Evolutionary conservation across 768 basidiomycete genomes (phyloP), one percentile per base, ranked within the genome.

Genomic region (Auriculariales sp.): DNA sequence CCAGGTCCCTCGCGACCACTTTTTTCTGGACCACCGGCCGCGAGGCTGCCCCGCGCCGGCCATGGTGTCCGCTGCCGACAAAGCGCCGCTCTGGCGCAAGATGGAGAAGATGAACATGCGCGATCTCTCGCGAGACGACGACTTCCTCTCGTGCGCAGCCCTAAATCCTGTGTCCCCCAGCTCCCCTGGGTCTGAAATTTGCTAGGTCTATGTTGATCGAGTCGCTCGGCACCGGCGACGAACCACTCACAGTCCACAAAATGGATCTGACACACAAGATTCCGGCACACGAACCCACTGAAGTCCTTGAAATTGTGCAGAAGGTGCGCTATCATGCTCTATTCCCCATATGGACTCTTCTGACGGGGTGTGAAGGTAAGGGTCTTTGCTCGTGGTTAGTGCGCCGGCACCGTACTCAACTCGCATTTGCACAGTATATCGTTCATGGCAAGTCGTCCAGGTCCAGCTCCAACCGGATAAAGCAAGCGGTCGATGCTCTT

Each of bases 31-130:
- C n/a, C n/a, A n/a, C n/a, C n/a, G n/a, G n/a, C n/a, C n/a, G n/a
- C n/a, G n/a, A 48, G 47, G 14, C 25, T 19, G 48, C 30, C 46
- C 28, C 7, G 11, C 15, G 44, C 32, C 30, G 24, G 28, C 36
- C 27, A 25, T 33, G 28, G 48, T 52, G 51, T 30, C 51, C 30
- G 46, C 45, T 34, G 24, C 28, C 19, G 22, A 30, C 24, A 46
- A 35, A 25, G 50, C 49, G 42, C n/a, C 48, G 31, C 33, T 35
- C 67, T 89, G 86, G 86, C 78, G 82, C 35, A 80, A 80, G 17
- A 89, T 85, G 46, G 88, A 84, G 71, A 81, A 85, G 57, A 90
- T 90, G 86, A 85, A 86, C 68, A 83, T 86, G 74, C 76, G 77
- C 65, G 88, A 91, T 76, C 76, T 91, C 53, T 84, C 87, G 59